phyloP scores from a whole-genome alignment of 306 rosid species.

The Spatholobus suberectus region DNA sequence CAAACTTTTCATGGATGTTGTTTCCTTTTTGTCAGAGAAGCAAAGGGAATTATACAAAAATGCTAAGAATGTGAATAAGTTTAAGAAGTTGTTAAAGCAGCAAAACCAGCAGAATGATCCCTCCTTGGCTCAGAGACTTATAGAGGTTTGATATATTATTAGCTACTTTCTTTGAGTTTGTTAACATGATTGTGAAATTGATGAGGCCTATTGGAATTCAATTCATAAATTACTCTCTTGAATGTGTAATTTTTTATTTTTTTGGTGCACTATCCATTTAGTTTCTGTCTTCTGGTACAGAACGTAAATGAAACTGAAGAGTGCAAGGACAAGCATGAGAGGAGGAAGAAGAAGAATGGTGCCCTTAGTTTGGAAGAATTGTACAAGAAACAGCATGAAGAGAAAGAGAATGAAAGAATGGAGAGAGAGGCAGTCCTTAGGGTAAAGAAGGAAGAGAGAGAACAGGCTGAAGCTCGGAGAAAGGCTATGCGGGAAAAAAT shows the following conservation, averaged over 20 bases:
- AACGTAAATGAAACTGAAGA: slow-evolving; percentile 48
- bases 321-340: slow-evolving; percentile 29
- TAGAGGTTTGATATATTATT: slow-evolving; percentile 56
- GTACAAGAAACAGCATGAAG: slow-evolving; percentile 64
- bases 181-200: not conserved
- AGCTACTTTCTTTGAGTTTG: not conserved
- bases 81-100: slow-evolving; percentile 65
- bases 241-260: not conserved
- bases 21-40: slow-evolving; percentile 61
- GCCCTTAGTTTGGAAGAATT: slow-evolving; percentile 55
- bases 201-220: not conserved
- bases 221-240: not conserved
- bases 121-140: slow-evolving; percentile 12
- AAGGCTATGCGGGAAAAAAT: slow-evolving; percentile 63
- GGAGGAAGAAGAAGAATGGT: slow-evolving; percentile 46
- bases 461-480: slow-evolving; percentile 63
- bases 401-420: slow-evolving; percentile 65
- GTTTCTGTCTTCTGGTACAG: slow-evolving; percentile 45
- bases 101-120: slow-evolving; percentile 48
- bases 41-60: slow-evolving; percentile 77
- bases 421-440: slow-evolving; percentile 65
- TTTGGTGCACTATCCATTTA: not conserved
- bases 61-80: slow-evolving; percentile 82
- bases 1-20: slow-evolving; percentile 16
- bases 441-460: slow-evolving; percentile 64